phyloP scores from a whole-genome alignment of 352 stramenopile genomes.

The Pythium aquatile region DNA sequence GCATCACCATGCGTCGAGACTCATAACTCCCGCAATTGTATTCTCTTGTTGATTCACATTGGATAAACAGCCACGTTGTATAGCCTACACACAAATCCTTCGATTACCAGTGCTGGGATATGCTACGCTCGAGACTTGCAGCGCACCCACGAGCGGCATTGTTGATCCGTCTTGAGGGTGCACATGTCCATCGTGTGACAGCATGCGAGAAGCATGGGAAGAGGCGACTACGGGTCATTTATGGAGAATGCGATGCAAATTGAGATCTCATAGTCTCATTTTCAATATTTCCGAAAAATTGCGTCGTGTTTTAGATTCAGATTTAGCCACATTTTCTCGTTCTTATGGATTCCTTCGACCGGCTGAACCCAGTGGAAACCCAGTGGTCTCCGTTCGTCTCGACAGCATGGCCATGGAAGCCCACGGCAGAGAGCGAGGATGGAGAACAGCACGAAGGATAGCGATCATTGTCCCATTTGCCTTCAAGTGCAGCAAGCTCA shows the following conservation, averaged over 20 bases:
- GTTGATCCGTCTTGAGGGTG: neutral
- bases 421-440: too few relatives aligned
- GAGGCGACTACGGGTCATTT: neutral
- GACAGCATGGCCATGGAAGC: neutral
- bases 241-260: neutral
- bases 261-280: neutral
- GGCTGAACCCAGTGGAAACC: constrained; percentile 18
- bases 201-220: neutral
- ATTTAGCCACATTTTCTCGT: neutral
- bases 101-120: neutral
- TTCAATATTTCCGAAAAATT: neutral
- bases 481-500: neutral
- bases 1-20: neutral
- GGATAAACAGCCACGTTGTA: neutral
- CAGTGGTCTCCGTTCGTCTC: constrained; percentile 5
- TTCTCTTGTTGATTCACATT: neutral
- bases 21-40: neutral
- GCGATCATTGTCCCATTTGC: neutral
- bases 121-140: neutral
- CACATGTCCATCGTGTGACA: constrained; percentile 5
- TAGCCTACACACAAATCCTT: neutral
- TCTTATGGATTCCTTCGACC: neutral
- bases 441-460: neutral
- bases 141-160: neutral
- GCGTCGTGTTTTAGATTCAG: constrained; percentile 3